Evolutionary conservation across 1,284 basidiomycete species (phyloP).

Genomic region (Ceratobasidium sp.): DNA sequence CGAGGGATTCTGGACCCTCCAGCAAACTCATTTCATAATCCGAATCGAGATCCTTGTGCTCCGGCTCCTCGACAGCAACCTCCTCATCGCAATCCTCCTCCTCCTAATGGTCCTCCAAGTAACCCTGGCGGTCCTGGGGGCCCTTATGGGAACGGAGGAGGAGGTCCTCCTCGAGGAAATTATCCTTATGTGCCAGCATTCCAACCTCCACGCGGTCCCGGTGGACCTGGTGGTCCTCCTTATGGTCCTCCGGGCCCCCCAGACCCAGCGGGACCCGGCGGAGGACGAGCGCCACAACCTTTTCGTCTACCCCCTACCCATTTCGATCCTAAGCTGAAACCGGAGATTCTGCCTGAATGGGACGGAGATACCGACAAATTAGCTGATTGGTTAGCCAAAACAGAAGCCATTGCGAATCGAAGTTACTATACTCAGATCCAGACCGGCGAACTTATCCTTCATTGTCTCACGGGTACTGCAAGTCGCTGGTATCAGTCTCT

Average conservation of each 20-base stretch:
- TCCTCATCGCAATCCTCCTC: slow-evolving; percentile 1
- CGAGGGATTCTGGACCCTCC: no score
- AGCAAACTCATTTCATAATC: slow-evolving; percentile 50
- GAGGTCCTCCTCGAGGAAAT: no score
- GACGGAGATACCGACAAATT: background rate
- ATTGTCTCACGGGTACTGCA: background rate
- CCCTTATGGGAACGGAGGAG: no score
- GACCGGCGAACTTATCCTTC: background rate
- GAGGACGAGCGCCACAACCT: no score
- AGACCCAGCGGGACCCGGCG: no score
- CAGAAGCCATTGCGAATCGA: background rate
- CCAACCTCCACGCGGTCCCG: no score
- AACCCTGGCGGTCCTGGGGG: background rate
- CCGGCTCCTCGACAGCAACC: background rate
- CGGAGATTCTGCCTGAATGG: background rate
- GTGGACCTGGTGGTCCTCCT: no score
- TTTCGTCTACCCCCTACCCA: background rate
- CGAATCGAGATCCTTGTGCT: slow-evolving; percentile 46
- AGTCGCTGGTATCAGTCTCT: slow-evolving; percentile 1
- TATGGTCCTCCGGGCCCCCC: no score
- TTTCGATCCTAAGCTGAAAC: slow-evolving; percentile 13
- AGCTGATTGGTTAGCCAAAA: background rate
- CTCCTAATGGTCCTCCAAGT: background rate
- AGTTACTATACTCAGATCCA: background rate
- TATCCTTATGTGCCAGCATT: no score